Base-by-base conservation (phyloP, 768 basidiomycete genomes). In the Mycena amicta region DNA sequence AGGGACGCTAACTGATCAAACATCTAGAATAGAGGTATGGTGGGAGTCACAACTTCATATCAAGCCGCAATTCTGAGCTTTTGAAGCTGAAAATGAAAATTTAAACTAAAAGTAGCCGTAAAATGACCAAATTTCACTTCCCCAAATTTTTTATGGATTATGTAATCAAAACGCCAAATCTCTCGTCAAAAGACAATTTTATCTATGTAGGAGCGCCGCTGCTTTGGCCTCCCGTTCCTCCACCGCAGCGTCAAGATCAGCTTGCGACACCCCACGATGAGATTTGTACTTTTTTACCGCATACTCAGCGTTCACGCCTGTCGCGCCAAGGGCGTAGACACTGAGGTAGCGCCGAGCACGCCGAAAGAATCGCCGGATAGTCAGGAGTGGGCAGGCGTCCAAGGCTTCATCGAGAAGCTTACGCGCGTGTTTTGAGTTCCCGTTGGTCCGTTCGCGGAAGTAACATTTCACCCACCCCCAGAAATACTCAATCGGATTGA, bases 1-100 rank as follows among this genome's bases (percentile, higher is more conserved):
- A 50, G 52, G 31, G 53, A 37, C n/a, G n/a, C n/a, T n/a, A n/a
- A 37, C 8, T 37, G 11, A 18, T 37, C 79, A 73, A 63, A 81
- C 80, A 76, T 83, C 82, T 80, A 64, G 49, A 71, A n/a, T n/a
- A n/a, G n/a, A n/a, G n/a, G n/a, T n/a, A n/a, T n/a, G n/a, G n/a
- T n/a, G n/a, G n/a, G n/a, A n/a, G n/a, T n/a, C n/a, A n/a, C n/a
- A n/a, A n/a, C n/a, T n/a, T n/a, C n/a, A n/a, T n/a, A n/a, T n/a
- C n/a, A n/a, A n/a, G n/a, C n/a, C n/a, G n/a, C n/a, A n/a, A n/a
- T n/a, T n/a, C n/a, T n/a, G n/a, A n/a, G n/a, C n/a, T n/a, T n/a
- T 29, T 37, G 18, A 37, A 8, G 33, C 33, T 8, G 55, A 39
- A 40, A 52, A 22, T 18, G 45, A 55, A 52, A 50, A 53, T 64